Evolutionary conservation across 257 asterid species (phyloP).

Genomic region (Capsicum pubescens): DNA sequence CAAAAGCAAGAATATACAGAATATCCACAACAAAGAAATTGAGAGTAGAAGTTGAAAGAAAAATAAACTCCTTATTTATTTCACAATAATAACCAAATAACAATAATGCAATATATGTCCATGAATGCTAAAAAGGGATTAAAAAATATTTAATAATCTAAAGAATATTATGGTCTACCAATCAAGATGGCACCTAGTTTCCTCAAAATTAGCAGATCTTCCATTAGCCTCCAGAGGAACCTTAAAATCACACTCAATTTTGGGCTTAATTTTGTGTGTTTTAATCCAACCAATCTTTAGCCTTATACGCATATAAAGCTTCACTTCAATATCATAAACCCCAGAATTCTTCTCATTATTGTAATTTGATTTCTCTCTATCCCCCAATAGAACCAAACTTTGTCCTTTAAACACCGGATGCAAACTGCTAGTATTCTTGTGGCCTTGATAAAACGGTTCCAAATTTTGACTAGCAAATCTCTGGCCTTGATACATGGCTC

Average conservation of each 20-base stretch:
- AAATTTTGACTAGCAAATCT: constrained; percentile 45
- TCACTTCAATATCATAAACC: constrained; percentile 55
- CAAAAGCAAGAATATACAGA: neutral
- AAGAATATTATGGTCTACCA: constrained; percentile 52
- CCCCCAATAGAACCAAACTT: constrained; percentile 34
- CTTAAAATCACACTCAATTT: constrained; percentile 68
- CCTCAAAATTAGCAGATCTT: constrained; percentile 41
- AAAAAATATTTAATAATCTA: neutral
- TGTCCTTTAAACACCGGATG: constrained; percentile 52
- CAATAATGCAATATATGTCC: neutral
- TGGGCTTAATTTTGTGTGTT: constrained; percentile 61
- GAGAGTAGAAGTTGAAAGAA: neutral
- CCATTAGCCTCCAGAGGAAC: constrained; percentile 63
- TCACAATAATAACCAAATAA: constrained; percentile 28
- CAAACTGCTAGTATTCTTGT: constrained; percentile 52
- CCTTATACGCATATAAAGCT: constrained; percentile 56
- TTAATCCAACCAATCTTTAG: constrained; percentile 54
- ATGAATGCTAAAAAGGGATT: constrained; percentile 5
- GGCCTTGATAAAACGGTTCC: constrained; percentile 63
- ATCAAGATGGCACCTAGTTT: constrained; percentile 62
- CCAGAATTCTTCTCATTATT: too few species aligned
- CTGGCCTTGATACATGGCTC: constrained; percentile 64
- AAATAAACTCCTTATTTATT: constrained; percentile 36
- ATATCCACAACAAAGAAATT: neutral
- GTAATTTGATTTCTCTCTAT: too few species aligned